Evolutionary conservation across 2,329 filamentous ascomycete genomes (phyloP), one percentile per base, ranked within the genome.

Genomic region (Colletotrichum lentis): DNA sequence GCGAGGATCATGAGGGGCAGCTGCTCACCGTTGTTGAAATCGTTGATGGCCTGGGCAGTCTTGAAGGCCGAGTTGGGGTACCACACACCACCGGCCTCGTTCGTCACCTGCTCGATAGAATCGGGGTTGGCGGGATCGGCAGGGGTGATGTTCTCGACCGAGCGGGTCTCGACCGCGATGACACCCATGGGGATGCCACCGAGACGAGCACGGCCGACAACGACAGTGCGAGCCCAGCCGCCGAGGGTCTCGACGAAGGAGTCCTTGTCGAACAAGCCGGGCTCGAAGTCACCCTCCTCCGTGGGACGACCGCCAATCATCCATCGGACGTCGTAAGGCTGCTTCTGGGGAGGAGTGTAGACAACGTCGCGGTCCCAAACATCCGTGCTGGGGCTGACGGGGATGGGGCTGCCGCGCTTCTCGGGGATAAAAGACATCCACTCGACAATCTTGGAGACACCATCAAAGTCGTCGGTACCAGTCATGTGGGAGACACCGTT

Each of bases 51-150:
- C 82, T 99, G 96, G 3, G 96, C 96, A 70, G 96, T 99, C 91
- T 99, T 99, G 90, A 95, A 99, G 27, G 96, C 96, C 12, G 95
- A 98, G 88, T 99, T 99, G 77, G 96, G 96, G 84, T 98, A 99
- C 96, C 96, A 99, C 35, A 99, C 96, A 84, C 96, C 96, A 84
- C 96, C 96, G 72, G 96, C 96, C 83, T 99, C 96, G 73, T 94
- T 95, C 73, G 86, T 89, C 74, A 98, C 90, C 83, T 97, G 93
- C 83, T 99, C 96, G 73, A 96, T 97, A 4, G 96, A 99, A 82
- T 98, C 96, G 14, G 96, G 94, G 83, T 99, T 99, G 78, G 96
- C 96, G 72, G 96, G 95, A 76, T 99, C 96, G 61, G 96, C 96
- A 69, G 96, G 96, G 5, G 92, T 97, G 74, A 97, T 90, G 80